Base-by-base conservation (phyloP, 306 rosid genomes). In the Lathyrus oleraceus region DNA sequence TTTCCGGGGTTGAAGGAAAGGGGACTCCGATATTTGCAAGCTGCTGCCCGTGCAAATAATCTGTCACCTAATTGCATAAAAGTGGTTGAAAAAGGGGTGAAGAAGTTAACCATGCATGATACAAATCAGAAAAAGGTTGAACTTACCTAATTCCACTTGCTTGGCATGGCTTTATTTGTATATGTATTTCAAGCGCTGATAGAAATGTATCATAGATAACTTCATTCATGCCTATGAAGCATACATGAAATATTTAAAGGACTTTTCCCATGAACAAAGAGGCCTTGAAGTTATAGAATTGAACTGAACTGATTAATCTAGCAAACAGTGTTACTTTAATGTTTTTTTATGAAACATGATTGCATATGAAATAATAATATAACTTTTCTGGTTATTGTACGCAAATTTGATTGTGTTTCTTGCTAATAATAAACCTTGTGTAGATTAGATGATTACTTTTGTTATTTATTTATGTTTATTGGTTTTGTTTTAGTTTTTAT, bases 1-100 rank as follows among this genome's bases (percentile, higher is more conserved):
- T 81, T 93, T 75, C 96, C 94, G 1, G 94, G 97, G 72, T 79
- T 93, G 65, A 77, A 82, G 76, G 81, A 69, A 53, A 88, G 82
- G 66, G 96, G 97, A 66, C 45, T 72, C 73, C 80, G 44, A 44
- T 93, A 88, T 83, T 78, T 93, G 84, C 86, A 85, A 76, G 88
- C 87, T 68, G 87, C 87, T 60, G 85, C 86, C 67, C 58, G 47
- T 67, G 87, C 87, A 17, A 93, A 88, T 69, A 79, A 83, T 65
- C 68, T 93, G 47, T 71, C 96, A 64, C 84, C 74, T 73, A 79
- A 84, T 70, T 83, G 65, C 61, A 54, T 93, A 51, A 85, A 83
- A 88, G 87, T 83, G 67, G 57, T 88, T 52, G 88, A 63, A 38
- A 93, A 83, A 81, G 81, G 78, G 78, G 80, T 76, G 71, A 62